Evolutionary conservation across 306 rosid genomes (phyloP), one percentile per base, ranked within the genome.

Genomic region (Adenanthera pavonina): DNA sequence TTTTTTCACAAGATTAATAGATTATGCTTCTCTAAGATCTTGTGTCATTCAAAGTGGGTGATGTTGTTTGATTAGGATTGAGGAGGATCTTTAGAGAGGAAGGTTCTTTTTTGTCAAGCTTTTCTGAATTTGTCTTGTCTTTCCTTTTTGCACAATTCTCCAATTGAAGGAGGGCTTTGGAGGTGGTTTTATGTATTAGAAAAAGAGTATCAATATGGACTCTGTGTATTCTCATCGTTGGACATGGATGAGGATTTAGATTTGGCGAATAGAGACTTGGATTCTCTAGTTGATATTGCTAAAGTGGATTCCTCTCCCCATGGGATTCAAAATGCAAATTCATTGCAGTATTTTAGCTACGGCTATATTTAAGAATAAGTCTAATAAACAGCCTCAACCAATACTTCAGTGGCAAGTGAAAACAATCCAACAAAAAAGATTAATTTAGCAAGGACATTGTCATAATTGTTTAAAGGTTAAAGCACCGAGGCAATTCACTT

Each of bases 371-470:
- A 56, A 56, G 62, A 56, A 56, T 8, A 8, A 8, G 62, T 19
- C 62, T 19, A 7, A n/a, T 8, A 3, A 38, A 38, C 5, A 38
- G 41, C 41, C 41, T 5, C 41, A 38, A 38, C 41, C 41, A 38
- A 38, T 38, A 3, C 62, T 56, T 56, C 62, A 56, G 61, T 67
- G 56, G 76, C 68, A 17, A 74, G 49, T 13, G 64, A 15, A 49
- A 59, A 78, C 9, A 69, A 82, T 48, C 60, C 78, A 19, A 17
- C 34, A 82, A 69, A 74, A 52, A 17, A 17, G 62, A 30, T 83
- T 52, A 61, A 67, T 49, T 64, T 68, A 13, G 76, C 48, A 41
- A 41, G 54, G 68, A 53, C 34, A 54, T 67, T 13, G 7, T 15
- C 46, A 79, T 38, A 66, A 65, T 57, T 74, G 73, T 57, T 76